A percentile compares a stretch with the other conserved stretches of the same genome.
phyloP scores from a whole-genome alignment of 352 stramenopile genomes.

The Salisapilia sapeloensis region DNA sequence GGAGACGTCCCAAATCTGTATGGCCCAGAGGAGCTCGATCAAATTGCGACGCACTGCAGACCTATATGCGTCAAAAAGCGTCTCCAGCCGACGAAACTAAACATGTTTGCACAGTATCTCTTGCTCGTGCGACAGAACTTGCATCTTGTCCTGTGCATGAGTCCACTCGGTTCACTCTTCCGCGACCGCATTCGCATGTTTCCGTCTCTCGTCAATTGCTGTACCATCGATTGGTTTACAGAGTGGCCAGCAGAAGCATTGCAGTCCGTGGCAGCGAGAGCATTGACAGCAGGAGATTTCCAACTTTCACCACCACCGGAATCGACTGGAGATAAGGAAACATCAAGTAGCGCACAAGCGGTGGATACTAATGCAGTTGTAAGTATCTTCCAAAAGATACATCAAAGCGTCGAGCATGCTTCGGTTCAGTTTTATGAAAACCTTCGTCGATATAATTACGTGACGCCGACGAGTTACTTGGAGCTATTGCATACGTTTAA shows the following conservation, averaged over 20 bases:
- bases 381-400: slow-evolving; percentile 72
- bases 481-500: slow-evolving; percentile 90
- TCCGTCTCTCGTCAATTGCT: slow-evolving; percentile 80
- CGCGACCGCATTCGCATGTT: slow-evolving; percentile 85
- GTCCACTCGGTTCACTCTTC: slow-evolving; percentile 79
- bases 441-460: slow-evolving; percentile 85
- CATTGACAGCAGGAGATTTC: slow-evolving; percentile 11
- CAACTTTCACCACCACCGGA: slow-evolving; percentile 2
- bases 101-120: slow-evolving; percentile 90
- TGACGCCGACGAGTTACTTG: slow-evolving; percentile 88
- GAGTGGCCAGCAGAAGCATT: slow-evolving; percentile 75
- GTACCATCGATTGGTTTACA: slow-evolving; percentile 82
- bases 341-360: slow-evolving; percentile 9
- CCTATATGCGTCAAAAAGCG: slow-evolving; percentile 83
- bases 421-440: slow-evolving; percentile 77
- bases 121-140: slow-evolving; percentile 86
- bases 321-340: too few species aligned
- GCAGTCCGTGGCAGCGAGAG: slow-evolving; percentile 58
- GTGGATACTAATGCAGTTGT: slow-evolving; percentile 34
- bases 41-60: slow-evolving; percentile 84
- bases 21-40: slow-evolving; percentile 81
- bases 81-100: slow-evolving; percentile 85
- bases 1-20: slow-evolving; percentile 92
- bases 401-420: slow-evolving; percentile 79
- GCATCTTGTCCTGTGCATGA: slow-evolving; percentile 88